Percentiles rank a stretch among this genome's conserved stretches.
phyloP scores from a whole-genome alignment of 768 basidiomycete genomes.

The Calocybe indica region DNA sequence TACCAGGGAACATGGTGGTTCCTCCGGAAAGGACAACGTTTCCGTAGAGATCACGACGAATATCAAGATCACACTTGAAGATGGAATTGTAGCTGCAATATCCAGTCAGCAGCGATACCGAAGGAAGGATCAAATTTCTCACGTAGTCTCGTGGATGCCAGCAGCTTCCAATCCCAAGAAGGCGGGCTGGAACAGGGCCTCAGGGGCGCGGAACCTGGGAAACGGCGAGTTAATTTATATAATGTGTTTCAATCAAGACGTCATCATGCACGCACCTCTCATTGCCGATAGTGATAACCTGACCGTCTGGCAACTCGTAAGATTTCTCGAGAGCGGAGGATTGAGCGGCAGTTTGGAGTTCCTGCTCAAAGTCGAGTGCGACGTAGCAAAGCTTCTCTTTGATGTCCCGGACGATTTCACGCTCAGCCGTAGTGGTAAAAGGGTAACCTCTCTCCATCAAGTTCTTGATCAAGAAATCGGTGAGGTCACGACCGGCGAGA shows the following conservation, averaged over 20 bases:
- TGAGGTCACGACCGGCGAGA: constrained; percentile 89
- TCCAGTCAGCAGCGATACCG: constrained; percentile 6
- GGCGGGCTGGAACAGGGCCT: constrained; percentile 90
- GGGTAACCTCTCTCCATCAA: constrained; percentile 88
- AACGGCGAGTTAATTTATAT: constrained; percentile 54
- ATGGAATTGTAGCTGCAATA: constrained; percentile 70
- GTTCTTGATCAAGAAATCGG: constrained; percentile 77
- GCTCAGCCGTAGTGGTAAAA: constrained; percentile 91
- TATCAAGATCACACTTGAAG: constrained; percentile 83
- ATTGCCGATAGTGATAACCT: constrained; percentile 93
- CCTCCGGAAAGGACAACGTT: constrained; percentile 88
- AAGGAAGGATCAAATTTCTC: constrained; percentile 11
- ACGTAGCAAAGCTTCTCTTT: constrained; percentile 98
- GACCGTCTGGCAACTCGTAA: constrained; percentile 89
- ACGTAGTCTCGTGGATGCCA: constrained; percentile 92
- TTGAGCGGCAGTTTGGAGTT: constrained; percentile 85
- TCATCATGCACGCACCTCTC: constrained; percentile 72
- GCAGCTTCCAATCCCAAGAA: constrained; percentile 86
- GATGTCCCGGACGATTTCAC: constrained; percentile 94
- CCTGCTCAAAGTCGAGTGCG: constrained; percentile 91
- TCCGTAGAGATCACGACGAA: constrained; percentile 74
- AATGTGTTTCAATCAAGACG: constrained; percentile 34
- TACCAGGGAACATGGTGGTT: constrained; percentile 95
- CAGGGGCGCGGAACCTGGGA: constrained; percentile 80
- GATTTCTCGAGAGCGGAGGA: constrained; percentile 88